Conservation (phyloP, 2,329 filamentous ascomycete species). For the Monilinia laxa region DNA sequence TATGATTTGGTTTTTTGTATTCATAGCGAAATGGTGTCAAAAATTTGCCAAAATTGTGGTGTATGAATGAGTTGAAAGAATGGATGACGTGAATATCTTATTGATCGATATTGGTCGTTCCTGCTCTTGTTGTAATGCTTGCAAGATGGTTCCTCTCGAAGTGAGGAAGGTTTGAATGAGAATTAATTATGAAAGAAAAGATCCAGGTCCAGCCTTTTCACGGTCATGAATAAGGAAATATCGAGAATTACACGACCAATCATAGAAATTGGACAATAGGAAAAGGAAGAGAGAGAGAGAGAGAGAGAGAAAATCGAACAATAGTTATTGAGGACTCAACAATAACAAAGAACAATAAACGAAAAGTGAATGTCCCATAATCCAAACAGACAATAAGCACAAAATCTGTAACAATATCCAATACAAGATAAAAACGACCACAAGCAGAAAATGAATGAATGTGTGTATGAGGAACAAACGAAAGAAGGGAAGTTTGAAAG, state of each 20-base stretch:
- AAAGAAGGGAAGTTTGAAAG: conserved; percentile 18
- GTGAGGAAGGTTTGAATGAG: conserved; percentile 18
- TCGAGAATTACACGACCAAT: conserved; percentile 15
- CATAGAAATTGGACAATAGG: conserved; percentile 24
- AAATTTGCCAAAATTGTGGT: conserved; percentile 21
- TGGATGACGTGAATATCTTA: background rate
- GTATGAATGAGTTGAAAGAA: conserved; percentile 6
- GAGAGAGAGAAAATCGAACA: conserved; percentile 11
- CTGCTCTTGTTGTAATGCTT: conserved; percentile 5
- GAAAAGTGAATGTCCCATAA: conserved; percentile 26
- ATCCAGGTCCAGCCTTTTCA: conserved; percentile 12
- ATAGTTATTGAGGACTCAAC: conserved; percentile 25
- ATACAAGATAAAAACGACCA: conserved; percentile 19
- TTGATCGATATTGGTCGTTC: conserved; percentile 11
- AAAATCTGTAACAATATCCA: conserved; percentile 27
- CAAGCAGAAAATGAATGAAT: conserved; percentile 19
- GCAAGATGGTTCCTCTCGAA: background rate
- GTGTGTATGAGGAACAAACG: conserved; percentile 11
- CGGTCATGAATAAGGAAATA: conserved; percentile 12
- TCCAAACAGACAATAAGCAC: conserved; percentile 17
- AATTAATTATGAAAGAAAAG: conserved; percentile 20
- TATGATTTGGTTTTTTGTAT: conserved; percentile 23
- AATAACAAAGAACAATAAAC: conserved; percentile 25
- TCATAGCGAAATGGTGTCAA: conserved; percentile 24
- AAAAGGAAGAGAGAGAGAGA: conserved; percentile 10